Evolutionary conservation across 495 filamentous ascomycete genomes (phyloP).

Genomic region (Tirmania nivea): DNA sequence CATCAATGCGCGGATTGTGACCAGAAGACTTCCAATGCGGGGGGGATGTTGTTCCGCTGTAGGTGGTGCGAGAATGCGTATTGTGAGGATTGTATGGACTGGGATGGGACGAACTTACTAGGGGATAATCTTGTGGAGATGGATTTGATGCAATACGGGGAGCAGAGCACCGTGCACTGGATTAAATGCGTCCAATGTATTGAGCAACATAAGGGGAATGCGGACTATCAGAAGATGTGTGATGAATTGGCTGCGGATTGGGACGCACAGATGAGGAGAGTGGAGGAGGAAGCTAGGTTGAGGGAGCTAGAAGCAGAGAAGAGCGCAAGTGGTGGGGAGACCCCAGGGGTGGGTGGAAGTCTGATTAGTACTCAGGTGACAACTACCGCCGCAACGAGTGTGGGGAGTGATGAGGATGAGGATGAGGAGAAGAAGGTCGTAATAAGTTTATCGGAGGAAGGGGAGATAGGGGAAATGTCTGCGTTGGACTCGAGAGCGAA

Average conservation of each 20-base stretch:
- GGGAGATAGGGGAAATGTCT: no score
- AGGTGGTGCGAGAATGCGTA: conserved; percentile 33
- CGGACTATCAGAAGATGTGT: conserved; percentile 19
- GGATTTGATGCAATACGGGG: conserved; percentile 27
- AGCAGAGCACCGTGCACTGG: conserved; percentile 27
- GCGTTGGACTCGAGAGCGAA: no score
- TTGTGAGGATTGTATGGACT: conserved; percentile 43
- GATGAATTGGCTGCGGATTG: conserved; percentile 8
- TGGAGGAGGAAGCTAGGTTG: conserved; percentile 8
- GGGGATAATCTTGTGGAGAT: conserved; percentile 31
- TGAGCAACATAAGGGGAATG: conserved; percentile 20
- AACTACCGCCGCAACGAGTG: not conserved
- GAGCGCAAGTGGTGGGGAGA: not conserved
- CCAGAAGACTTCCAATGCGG: conserved; percentile 33
- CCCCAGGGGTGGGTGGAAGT: not conserved
- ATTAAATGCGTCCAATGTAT: conserved; percentile 28
- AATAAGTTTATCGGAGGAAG: no score
- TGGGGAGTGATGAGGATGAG: not conserved
- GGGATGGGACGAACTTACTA: conserved; percentile 25
- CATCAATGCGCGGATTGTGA: conserved; percentile 35
- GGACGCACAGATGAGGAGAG: not conserved
- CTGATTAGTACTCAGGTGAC: not conserved
- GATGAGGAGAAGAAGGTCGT: not conserved
- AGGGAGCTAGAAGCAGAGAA: not conserved
- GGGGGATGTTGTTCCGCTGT: conserved; percentile 39